Evolutionary conservation across 2,329 filamentous ascomycete genomes (phyloP), one percentile per base, ranked within the genome.

Genomic region (Grosmannia penicillata): DNA sequence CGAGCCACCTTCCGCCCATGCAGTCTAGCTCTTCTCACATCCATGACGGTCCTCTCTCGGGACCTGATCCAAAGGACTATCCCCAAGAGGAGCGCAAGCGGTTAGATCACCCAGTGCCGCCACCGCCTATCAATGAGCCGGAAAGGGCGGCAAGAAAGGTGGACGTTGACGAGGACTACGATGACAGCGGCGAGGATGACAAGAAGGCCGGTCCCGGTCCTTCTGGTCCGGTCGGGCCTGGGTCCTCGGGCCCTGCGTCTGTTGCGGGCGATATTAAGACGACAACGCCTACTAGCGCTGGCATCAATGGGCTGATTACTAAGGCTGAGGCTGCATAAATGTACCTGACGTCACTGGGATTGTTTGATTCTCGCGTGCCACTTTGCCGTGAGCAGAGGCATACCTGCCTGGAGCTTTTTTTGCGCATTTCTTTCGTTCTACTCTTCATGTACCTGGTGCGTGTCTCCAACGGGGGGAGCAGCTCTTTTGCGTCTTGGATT

Each of bases 141-240:
- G 76, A 82, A 56, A 65, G 76, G 38, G 86, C 91, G 25, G 85
- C 86, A 17, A 72, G 91, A 18, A 93, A 93, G 59, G 93, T 98
- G 75, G 89, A 96, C 7, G 83, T 96, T 17, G 87, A 98, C 49
- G 91, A 98, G 56, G 82, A 96, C 55, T 96, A 98, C 51, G 89
- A 96, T 55, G 89, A 96, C 51, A 89, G 87, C 41, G 84, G 75
- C 5, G 87, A 93, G 47, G 89, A 95, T 43, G 81, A 91, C 41
- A 78, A 79, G 61, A 79, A 79, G 55, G 54, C 56, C 2, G 56
- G 56, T 14, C 54, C 60, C 1, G 53, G 24, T 6, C 15, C 39
- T 1, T 13, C 39, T 3, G 25, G 32, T 19, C 38, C 29, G n/a
- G 15, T 33, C 15, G 38, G 19, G n/a, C 26, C 43, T 19, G 32